These are phyloP conservation scores for Coemansia sp. DNA, from an alignment of 192 early-diverging fungal genomes.

Conservation along the genomic window DNA sequence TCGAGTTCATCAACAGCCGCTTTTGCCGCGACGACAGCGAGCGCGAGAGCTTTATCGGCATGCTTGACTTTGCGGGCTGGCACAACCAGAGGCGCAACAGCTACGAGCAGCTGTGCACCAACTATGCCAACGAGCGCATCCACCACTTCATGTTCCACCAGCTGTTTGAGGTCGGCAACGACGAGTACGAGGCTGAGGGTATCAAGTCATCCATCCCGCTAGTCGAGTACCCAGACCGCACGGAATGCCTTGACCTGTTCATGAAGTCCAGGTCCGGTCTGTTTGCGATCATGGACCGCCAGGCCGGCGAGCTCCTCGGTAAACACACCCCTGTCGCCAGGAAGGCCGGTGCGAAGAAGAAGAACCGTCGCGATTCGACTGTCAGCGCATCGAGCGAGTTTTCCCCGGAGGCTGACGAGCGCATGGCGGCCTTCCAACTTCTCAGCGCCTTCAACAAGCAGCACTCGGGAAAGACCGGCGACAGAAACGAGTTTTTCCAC, in stretches of 20 bases:
- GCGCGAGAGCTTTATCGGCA: conserved; percentile 64
- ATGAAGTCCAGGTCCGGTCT: conserved; percentile 68
- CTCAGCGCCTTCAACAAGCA: conserved; percentile 43
- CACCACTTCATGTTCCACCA: conserved; percentile 57
- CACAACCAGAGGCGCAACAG: conserved; percentile 74
- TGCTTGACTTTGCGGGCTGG: conserved; percentile 72
- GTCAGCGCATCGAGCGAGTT: conserved; percentile 39
- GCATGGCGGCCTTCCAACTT: conserved; percentile 48
- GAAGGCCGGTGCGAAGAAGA: conserved; percentile 20
- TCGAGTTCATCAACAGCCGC: conserved; percentile 88
- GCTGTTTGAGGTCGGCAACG: conserved; percentile 60
- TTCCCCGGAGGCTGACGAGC: conserved; percentile 23
- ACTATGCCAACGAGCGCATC: conserved; percentile 72
- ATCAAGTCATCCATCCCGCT: conserved; percentile 68
- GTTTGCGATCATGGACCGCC: conserved; percentile 71
- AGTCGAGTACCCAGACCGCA: conserved; percentile 64
- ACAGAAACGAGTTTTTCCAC: conserved; percentile 36
- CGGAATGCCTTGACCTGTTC: conserved; percentile 68
- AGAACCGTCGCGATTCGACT: conserved; percentile 30
- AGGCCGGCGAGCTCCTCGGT: conserved; percentile 44
- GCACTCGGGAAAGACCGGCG: conserved; percentile 35
- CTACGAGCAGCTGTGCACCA: conserved; percentile 72
- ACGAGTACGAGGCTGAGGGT: conserved; percentile 75
- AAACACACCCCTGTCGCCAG: conserved; percentile 5
- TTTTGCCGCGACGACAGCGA: conserved; percentile 70